Evolutionary conservation across 768 basidiomycete species (phyloP).

Genomic region (Collybia nuda): DNA sequence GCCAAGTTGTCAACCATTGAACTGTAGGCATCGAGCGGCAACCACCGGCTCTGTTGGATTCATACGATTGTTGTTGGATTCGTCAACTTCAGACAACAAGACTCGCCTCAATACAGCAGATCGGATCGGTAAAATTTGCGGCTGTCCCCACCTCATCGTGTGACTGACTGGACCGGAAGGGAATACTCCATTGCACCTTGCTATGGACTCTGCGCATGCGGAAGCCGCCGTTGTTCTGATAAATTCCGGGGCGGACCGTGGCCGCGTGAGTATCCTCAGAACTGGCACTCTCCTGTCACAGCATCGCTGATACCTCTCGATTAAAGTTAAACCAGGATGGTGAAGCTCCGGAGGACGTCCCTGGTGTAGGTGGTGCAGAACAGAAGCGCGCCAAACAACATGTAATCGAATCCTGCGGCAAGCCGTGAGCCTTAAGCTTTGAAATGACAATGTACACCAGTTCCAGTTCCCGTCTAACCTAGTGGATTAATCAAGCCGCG

Average conservation of each 20-base stretch:
- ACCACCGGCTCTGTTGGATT: conserved; percentile 94
- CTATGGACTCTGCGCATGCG: conserved; percentile 95
- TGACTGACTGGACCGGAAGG: conserved; percentile 42
- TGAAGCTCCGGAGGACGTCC: conserved; percentile 83
- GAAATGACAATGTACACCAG: no score
- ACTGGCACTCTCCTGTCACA: conserved; percentile 11
- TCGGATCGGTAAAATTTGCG: conserved; percentile 57
- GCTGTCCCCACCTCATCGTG: conserved; percentile 11
- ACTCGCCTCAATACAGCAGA: conserved; percentile 85
- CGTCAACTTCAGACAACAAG: conserved; percentile 74
- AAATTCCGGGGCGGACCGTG: conserved; percentile 93
- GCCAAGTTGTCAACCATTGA: conserved; percentile 12
- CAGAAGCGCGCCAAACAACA: conserved; percentile 79
- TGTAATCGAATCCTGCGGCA: conserved; percentile 73
- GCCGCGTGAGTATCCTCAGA: conserved; percentile 57
- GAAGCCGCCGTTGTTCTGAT: conserved; percentile 89
- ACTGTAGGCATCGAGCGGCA: conserved; percentile 85
- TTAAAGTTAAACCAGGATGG: conserved; percentile 79
- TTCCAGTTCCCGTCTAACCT: no score
- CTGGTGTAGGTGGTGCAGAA: conserved; percentile 88
- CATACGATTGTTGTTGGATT: conserved; percentile 80
- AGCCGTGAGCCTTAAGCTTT: conserved; percentile 31
- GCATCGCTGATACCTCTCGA: conserved; percentile 14
- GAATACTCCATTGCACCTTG: conserved; percentile 95
- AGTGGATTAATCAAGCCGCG: no score